phyloP scores from a whole-genome alignment of 2,329 filamentous ascomycete species.

The Cadophora sp. region DNA sequence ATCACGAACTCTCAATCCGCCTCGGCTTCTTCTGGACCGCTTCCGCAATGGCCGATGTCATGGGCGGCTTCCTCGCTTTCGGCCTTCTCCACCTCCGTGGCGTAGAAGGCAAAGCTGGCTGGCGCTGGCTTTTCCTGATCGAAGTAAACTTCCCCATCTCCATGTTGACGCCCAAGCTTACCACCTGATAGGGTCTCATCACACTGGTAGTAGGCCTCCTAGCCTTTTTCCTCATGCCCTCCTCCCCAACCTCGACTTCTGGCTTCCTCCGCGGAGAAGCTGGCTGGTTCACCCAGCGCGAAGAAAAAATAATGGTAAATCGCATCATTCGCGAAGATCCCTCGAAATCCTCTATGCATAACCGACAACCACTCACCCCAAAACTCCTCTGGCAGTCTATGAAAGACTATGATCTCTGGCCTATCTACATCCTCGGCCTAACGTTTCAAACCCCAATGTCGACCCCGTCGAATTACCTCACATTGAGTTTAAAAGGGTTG shows the following conservation, averaged over 20 bases:
- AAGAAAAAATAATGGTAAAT: constrained; percentile 69
- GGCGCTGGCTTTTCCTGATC: constrained; percentile 61
- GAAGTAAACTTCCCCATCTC: no score
- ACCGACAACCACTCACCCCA: constrained; percentile 55
- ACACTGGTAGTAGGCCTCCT: constrained; percentile 36
- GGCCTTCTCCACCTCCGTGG: constrained; percentile 62
- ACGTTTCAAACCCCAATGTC: constrained; percentile 58
- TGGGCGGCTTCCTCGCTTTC: constrained; percentile 61
- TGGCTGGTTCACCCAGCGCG: constrained; percentile 65
- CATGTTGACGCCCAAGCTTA: no score
- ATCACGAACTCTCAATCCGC: constrained; percentile 66
- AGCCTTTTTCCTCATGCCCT: constrained; percentile 34
- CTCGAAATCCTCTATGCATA: constrained; percentile 55
- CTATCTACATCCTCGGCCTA: constrained; percentile 52
- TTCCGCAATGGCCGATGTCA: constrained; percentile 57
- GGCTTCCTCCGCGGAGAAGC: constrained; percentile 63
- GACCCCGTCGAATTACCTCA: constrained; percentile 61
- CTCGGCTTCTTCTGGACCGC: constrained; percentile 72
- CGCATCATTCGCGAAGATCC: constrained; percentile 59
- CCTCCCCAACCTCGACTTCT: constrained; percentile 42
- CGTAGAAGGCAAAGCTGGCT: constrained; percentile 58
- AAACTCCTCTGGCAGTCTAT: constrained; percentile 53
- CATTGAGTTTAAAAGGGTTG: constrained; percentile 61
- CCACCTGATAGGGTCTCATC: constrained; percentile 31
- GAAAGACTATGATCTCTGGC: constrained; percentile 61